Percentiles rank a stretch among this genome's conserved stretches.
Evolutionary conservation across 768 basidiomycete species (phyloP).

Genomic region (Sporobolomyces pararoseus): DNA sequence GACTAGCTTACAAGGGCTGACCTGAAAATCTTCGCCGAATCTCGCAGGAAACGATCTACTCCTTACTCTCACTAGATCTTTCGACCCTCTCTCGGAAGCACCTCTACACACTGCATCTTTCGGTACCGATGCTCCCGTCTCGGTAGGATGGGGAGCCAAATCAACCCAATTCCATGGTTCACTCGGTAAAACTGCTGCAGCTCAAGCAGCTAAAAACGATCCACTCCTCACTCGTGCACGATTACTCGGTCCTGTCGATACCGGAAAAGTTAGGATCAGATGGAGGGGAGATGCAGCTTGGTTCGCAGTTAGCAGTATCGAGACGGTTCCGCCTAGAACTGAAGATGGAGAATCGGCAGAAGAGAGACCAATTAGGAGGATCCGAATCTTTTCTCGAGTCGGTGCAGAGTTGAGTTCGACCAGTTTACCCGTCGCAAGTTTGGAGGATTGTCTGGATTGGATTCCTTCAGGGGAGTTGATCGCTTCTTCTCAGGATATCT

Average conservation of each 20-base stretch:
- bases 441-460: slow-evolving; percentile 79
- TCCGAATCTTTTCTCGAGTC: slow-evolving; percentile 73
- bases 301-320: slow-evolving; percentile 77
- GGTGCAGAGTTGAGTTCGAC: slow-evolving; percentile 69
- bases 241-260: slow-evolving; percentile 64
- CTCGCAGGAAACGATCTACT: slow-evolving; percentile 67
- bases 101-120: slow-evolving; percentile 70
- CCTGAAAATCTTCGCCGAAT: background rate
- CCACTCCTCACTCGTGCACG: slow-evolving; percentile 51
- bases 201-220: slow-evolving; percentile 48
- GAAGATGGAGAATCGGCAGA: slow-evolving; percentile 34
- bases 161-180: slow-evolving; percentile 97
- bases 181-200: slow-evolving; percentile 76
- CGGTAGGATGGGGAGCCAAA: slow-evolving; percentile 97
- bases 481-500: slow-evolving; percentile 75
- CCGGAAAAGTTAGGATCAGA: slow-evolving; percentile 66
- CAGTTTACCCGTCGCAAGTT: slow-evolving; percentile 72
- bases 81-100: slow-evolving; percentile 80
- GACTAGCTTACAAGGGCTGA: background rate
- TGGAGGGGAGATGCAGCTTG: slow-evolving; percentile 92
- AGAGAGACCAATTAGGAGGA: slow-evolving; percentile 53
- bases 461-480: slow-evolving; percentile 84
- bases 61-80: slow-evolving; percentile 79
- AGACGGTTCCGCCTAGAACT: slow-evolving; percentile 48
- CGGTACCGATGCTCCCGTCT: slow-evolving; percentile 82